phyloP scores from a whole-genome alignment of 306 rosid genomes.

The Lagenaria siceraria region DNA sequence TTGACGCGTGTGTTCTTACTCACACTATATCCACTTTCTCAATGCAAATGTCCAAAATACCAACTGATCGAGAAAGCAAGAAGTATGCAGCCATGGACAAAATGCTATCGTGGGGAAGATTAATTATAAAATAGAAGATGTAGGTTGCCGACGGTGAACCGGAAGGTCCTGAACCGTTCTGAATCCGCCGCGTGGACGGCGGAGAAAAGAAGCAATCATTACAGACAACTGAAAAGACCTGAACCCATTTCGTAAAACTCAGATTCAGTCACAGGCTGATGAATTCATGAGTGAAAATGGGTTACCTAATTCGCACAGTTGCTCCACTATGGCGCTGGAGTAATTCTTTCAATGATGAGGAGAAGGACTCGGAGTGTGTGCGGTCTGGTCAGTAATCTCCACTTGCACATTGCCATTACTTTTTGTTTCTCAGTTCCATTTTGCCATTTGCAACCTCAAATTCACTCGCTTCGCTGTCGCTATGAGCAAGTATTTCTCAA shows the following conservation, averaged over 20 bases:
- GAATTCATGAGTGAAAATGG: not conserved
- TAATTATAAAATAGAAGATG: not conserved
- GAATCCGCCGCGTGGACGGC: not conserved
- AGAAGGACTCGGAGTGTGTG: not conserved
- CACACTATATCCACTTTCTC: not conserved
- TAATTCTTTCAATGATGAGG: conserved; percentile 3
- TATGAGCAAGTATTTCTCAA: not conserved
- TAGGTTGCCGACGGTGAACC: not conserved
- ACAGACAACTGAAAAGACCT: not conserved
- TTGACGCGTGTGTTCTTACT: not conserved
- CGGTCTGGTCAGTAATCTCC: not conserved
- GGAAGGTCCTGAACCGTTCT: not conserved
- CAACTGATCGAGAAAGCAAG: not conserved
- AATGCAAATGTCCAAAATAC: not conserved
- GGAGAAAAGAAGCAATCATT: not conserved
- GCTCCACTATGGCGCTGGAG: not conserved
- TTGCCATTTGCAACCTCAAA: not conserved
- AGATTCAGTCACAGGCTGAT: not conserved
- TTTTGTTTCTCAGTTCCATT: not conserved
- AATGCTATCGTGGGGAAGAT: not conserved
- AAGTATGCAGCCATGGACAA: not conserved
- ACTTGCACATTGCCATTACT: not conserved
- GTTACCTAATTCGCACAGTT: not conserved
- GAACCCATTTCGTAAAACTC: not conserved
- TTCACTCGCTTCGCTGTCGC: not conserved